Conservation (phyloP, 2,329 filamentous ascomycete genomes). For the Phoma herbarum region DNA sequence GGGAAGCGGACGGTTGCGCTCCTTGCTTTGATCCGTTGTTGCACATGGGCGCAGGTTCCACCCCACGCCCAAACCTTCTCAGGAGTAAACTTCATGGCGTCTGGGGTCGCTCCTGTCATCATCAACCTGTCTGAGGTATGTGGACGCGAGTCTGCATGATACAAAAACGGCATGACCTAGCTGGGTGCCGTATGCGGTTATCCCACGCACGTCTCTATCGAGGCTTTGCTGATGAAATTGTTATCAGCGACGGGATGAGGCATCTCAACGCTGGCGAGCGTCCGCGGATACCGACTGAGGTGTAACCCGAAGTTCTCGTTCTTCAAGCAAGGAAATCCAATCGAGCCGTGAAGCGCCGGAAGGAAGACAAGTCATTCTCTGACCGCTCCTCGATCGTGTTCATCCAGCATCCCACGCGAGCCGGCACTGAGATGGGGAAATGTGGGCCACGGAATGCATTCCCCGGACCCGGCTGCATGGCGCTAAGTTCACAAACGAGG, state of each 20-base stretch:
- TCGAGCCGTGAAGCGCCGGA: slow-evolving; percentile 17
- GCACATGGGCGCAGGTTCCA: slow-evolving; percentile 41
- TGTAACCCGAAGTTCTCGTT: slow-evolving; percentile 22
- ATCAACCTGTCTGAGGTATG: slow-evolving; percentile 19
- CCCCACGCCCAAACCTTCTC: slow-evolving; percentile 42
- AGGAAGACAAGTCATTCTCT: slow-evolving; percentile 29
- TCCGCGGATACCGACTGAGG: slow-evolving; percentile 20
- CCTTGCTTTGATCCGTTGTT: slow-evolving; percentile 44
- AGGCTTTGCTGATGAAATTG: slow-evolving; percentile 15
- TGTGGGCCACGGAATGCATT: slow-evolving; percentile 36
- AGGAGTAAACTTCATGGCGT: slow-evolving; percentile 26
- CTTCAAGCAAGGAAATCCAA: slow-evolving; percentile 23
- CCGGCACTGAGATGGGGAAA: slow-evolving; percentile 32
- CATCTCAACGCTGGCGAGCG: slow-evolving; percentile 21
- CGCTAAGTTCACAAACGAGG: slow-evolving; percentile 29
- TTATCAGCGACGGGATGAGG: slow-evolving; percentile 27
- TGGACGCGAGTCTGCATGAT: slow-evolving; percentile 22
- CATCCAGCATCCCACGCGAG: slow-evolving; percentile 36
- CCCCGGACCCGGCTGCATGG: slow-evolving; percentile 35
- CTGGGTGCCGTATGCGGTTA: slow-evolving; percentile 17
- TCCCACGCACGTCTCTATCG: slow-evolving; percentile 23
- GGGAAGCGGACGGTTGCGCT: slow-evolving; percentile 45
- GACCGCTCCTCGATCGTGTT: slow-evolving; percentile 34
- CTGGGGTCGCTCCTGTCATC: slow-evolving; percentile 32
- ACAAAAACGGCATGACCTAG: slow-evolving; percentile 19